Base-by-base conservation (phyloP, 805 yeast genomes). In the Barnettozyma sp. region DNA sequence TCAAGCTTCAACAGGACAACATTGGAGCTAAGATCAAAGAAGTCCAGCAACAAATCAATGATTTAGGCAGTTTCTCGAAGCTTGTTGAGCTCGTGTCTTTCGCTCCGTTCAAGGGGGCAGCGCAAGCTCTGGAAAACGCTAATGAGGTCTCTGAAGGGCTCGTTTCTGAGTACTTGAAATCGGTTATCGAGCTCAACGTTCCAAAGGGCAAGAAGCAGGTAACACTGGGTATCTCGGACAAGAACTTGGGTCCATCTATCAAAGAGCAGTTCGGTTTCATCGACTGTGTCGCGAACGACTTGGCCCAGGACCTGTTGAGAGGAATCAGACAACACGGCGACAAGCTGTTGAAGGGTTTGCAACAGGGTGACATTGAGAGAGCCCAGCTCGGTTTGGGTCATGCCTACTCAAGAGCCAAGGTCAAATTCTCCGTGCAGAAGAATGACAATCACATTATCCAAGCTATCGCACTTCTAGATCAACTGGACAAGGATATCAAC, bases 311-410 rank as follows among this genome's bases (percentile, higher is more conserved):
- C 62, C 70, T 92, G 55, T 68, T 92, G 52, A 83, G 98, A 73
- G 98, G 97, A 52, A 71, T 92, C 56, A 83, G 98, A 73, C 73
- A 76, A 46, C 94, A 82, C 56, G 94, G 95, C 54, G 73, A 74
- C 58, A 92, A 90, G 63, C 67, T 92, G 52, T 75, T 92, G 56
- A 86, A 88, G 66, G 90, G 87, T 50, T 75, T 92, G 55, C 94
- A 88, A 62, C 81, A 79, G 32, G 97, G 97, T 58, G 98, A 92
- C 62, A 71, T 88, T 49, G 97, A 90, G 69, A 80, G 95, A 68
- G 98, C 98, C 31, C 97, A 92, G 69, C 76, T 92, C 54, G 98
- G 98, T 76, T 74, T 92, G 58, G 96, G 97, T 56, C 98, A 92
- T 62, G 98, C 98, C 54, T 92, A 92, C 71, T 92, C 97, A 41